Evolutionary conservation across 2,329 filamentous ascomycete species (phyloP).

Genomic region (Zelopaecilomyces penicillatus): DNA sequence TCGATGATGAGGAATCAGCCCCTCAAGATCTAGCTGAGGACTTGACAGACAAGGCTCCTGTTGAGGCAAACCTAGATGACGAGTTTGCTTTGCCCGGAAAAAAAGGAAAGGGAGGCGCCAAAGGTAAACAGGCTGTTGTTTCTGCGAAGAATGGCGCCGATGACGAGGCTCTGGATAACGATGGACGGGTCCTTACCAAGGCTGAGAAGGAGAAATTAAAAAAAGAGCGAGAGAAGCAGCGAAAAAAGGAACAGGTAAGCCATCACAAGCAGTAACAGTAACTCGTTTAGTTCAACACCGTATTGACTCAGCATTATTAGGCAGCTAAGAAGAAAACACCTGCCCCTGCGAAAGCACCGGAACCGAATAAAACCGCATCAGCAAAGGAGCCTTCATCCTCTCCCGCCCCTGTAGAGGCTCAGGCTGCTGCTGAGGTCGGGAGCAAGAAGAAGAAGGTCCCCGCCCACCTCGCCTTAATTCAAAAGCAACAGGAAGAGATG

Average conservation of each 20-base stretch:
- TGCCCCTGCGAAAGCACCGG: constrained; percentile 21
- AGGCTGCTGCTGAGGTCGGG: constrained; percentile 40
- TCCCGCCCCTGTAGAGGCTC: constrained; percentile 34
- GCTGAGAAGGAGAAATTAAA: constrained; percentile 97
- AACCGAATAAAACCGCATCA: constrained; percentile 22
- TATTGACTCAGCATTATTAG: constrained; percentile 23
- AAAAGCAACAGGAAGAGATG: constrained; percentile 78
- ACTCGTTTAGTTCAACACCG: background rate
- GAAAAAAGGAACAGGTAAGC: constrained; percentile 89
- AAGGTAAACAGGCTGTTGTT: constrained; percentile 30
- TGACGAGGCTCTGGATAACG: constrained; percentile 44
- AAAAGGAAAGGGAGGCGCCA: constrained; percentile 53
- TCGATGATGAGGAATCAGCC: constrained; percentile 56
- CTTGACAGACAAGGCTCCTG: constrained; percentile 57
- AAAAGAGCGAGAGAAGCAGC: constrained; percentile 96
- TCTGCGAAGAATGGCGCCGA: constrained; percentile 36
- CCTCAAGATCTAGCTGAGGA: constrained; percentile 24
- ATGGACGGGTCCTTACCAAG: constrained; percentile 78
- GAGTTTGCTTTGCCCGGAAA: constrained; percentile 79
- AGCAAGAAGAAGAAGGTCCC: constrained; percentile 85
- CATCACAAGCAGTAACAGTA: background rate
- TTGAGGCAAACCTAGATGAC: constrained; percentile 77
- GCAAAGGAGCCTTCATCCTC: constrained; percentile 41
- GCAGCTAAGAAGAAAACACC: constrained; percentile 75
- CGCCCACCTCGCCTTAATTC: constrained; percentile 60